These are phyloP conservation scores for Saitoella complicata DNA, from an alignment of 805 yeast species.

Conservation along the genomic window DNA sequence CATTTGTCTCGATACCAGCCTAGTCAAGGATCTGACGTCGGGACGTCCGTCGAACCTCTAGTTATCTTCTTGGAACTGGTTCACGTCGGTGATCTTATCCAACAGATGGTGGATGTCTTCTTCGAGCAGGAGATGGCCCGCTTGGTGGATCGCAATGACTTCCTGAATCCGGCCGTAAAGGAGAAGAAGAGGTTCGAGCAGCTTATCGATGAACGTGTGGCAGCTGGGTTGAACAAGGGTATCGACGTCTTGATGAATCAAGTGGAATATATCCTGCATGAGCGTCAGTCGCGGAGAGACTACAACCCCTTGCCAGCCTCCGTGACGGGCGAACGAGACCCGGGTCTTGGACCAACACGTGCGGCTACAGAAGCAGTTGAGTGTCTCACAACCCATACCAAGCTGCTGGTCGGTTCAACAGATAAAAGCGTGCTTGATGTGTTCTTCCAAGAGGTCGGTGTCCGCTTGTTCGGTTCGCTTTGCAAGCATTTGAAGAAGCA, in stretches of 20 bases:
- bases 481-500: slow-evolving; percentile 63
- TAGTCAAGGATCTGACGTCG: slow-evolving; percentile 14
- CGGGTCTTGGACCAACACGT: slow-evolving; percentile 34
- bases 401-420: slow-evolving; percentile 50
- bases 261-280: slow-evolving; percentile 43
- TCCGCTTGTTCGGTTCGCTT: slow-evolving; percentile 59
- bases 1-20: slow-evolving; percentile 63
- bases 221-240: slow-evolving; percentile 84
- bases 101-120: slow-evolving; percentile 82
- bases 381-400: slow-evolving; percentile 9
- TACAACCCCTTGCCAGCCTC: slow-evolving; percentile 4
- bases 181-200: slow-evolving; percentile 70
- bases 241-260: slow-evolving; percentile 77
- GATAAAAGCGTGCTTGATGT: slow-evolving; percentile 81
- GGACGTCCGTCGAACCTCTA: slow-evolving; percentile 41
- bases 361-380: slow-evolving; percentile 34
- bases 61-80: slow-evolving; percentile 79
- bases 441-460: slow-evolving; percentile 86
- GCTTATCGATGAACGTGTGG: slow-evolving; percentile 72
- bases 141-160: slow-evolving; percentile 59
- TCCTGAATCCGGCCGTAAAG: slow-evolving; percentile 59
- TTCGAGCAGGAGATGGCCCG: slow-evolving; percentile 66
- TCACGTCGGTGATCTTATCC: slow-evolving; percentile 79
- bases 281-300: slow-evolving; percentile 25
- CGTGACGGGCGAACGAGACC: not conserved